Percentiles rank a stretch among this genome's conserved stretches.
These are phyloP conservation scores for Omphalotus guepiniiformis DNA, from an alignment of 768 basidiomycete genomes.

Conservation along the genomic window DNA sequence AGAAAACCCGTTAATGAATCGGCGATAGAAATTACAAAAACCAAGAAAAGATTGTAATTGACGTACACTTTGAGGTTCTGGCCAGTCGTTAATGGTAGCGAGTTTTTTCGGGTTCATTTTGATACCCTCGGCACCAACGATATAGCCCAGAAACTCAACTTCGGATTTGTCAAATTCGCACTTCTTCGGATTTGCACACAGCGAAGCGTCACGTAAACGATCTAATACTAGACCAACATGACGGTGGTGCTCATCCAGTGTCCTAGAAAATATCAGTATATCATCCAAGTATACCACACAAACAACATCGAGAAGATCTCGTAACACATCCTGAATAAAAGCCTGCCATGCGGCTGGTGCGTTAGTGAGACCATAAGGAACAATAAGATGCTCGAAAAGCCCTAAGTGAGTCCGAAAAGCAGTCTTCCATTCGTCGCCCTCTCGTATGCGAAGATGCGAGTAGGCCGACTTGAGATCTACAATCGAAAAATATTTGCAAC, in stretches of 20 bases:
- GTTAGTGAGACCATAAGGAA: constrained; percentile 35
- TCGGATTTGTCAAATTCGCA: constrained; percentile 31
- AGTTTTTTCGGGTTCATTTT: constrained; percentile 35
- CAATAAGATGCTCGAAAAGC: constrained; percentile 32
- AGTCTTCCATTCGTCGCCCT: constrained; percentile 37
- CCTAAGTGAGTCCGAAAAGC: constrained; percentile 35
- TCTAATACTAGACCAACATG: constrained; percentile 31
- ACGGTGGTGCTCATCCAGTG: constrained; percentile 27
- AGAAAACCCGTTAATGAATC: constrained; percentile 26
- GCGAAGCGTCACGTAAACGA: constrained; percentile 20
- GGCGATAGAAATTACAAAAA: too few species aligned
- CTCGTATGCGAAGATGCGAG: background rate
- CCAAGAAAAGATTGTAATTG: too few species aligned
- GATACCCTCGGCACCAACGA: constrained; percentile 21
- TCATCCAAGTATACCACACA: constrained; percentile 41
- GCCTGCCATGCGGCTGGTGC: constrained; percentile 35
- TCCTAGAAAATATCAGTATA: constrained; percentile 38
- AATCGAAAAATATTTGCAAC: background rate
- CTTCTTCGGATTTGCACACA: constrained; percentile 36
- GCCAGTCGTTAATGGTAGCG: too few species aligned
- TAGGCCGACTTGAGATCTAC: background rate
- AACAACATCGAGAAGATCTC: constrained; percentile 31
- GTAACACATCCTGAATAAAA: constrained; percentile 37
- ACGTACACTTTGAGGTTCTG: too few species aligned
- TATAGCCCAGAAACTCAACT: constrained; percentile 39